Percentiles rank a stretch among this genome's conserved stretches.
Evolutionary conservation across 495 filamentous ascomycete genomes (phyloP).

Genomic region (Elaphomyces granulatus): DNA sequence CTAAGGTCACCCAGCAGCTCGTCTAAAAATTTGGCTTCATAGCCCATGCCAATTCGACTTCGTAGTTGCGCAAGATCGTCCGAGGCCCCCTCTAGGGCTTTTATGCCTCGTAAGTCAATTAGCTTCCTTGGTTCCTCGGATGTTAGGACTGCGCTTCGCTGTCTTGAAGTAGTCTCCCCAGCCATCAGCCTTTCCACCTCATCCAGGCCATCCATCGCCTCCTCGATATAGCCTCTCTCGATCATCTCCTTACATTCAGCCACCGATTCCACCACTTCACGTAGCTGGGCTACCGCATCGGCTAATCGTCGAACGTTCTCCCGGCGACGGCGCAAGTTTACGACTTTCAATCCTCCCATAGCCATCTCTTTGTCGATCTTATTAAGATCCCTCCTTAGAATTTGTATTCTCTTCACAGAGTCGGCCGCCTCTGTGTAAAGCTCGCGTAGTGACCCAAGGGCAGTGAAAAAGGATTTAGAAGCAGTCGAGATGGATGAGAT

Average conservation of each 20-base stretch:
- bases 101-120: slow-evolving; percentile 62
- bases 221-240: slow-evolving; percentile 64
- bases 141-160: slow-evolving; percentile 12
- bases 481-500: slow-evolving; percentile 93
- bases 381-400: slow-evolving; percentile 61
- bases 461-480: slow-evolving; percentile 92
- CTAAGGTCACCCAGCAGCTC: slow-evolving; percentile 67
- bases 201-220: slow-evolving; percentile 62
- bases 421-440: slow-evolving; percentile 86
- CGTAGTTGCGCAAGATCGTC: slow-evolving; percentile 61
- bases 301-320: slow-evolving; percentile 78
- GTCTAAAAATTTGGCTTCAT: slow-evolving; percentile 67
- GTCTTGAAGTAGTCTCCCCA: slow-evolving; percentile 38
- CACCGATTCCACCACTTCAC: slow-evolving; percentile 60
- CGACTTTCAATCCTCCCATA: slow-evolving; percentile 68
- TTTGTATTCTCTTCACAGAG: slow-evolving; percentile 75
- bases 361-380: slow-evolving; percentile 80
- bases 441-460: slow-evolving; percentile 77
- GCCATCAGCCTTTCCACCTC: slow-evolving; percentile 62
- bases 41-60: slow-evolving; percentile 69
- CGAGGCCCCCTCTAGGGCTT: slow-evolving; percentile 66
- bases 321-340: slow-evolving; percentile 62
- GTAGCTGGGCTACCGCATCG: slow-evolving; percentile 69
- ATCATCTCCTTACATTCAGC: slow-evolving; percentile 65
- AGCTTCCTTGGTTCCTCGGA: slow-evolving; percentile 16